Evolutionary conservation across 1,284 basidiomycete species (phyloP).

Genomic region (Psilocybe mexicana): DNA sequence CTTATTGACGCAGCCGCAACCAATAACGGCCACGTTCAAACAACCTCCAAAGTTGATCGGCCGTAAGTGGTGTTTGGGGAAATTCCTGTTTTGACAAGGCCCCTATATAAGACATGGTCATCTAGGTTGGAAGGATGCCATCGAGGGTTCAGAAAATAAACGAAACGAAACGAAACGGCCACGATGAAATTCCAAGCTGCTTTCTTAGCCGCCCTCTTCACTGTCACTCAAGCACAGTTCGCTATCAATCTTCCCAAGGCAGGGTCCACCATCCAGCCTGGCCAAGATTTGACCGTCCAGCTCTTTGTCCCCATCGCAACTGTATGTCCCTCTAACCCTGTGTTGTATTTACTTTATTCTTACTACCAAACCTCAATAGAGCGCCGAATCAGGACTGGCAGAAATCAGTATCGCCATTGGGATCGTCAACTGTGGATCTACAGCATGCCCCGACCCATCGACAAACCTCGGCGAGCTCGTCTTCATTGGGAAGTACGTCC

Average conservation of each 20-base stretch:
- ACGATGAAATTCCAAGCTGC: background rate
- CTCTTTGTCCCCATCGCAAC: background rate
- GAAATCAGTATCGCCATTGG: constrained; percentile 7
- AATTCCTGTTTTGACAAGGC: background rate
- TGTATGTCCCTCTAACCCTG: background rate
- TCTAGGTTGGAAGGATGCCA: background rate
- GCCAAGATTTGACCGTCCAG: background rate
- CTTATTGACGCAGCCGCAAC: background rate
- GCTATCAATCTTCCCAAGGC: background rate
- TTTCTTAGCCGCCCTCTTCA: background rate
- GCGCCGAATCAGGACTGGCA: background rate
- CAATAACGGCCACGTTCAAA: background rate
- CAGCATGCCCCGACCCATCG: background rate
- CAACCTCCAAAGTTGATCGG: background rate
- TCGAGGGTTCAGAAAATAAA: background rate
- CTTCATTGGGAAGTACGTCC: too few species aligned
- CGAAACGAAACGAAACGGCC: background rate
- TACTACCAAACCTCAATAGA: background rate
- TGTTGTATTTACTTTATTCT: background rate
- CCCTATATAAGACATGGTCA: background rate
- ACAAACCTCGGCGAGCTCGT: background rate
- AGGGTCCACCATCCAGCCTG: background rate
- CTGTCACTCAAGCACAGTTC: background rate
- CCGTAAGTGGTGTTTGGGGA: background rate
- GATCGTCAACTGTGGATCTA: background rate